A percentile compares a stretch with the other conserved stretches of the same genome.
phyloP scores from a whole-genome alignment of 2,329 filamentous ascomycete genomes.

The Talaromyces sp. region DNA sequence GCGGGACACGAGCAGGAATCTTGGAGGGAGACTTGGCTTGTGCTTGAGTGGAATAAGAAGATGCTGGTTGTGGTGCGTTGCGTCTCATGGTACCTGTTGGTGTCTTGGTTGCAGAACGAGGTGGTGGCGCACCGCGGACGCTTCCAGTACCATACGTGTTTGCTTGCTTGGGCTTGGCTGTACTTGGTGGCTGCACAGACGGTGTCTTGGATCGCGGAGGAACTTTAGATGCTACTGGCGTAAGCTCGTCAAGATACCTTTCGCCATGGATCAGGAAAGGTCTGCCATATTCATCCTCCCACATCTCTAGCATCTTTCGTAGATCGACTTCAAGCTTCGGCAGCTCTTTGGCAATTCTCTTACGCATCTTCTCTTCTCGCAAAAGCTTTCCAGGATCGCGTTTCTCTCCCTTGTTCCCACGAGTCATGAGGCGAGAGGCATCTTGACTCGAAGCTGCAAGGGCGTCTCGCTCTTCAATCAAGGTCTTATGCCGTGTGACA shows the following conservation, averaged over 20 bases:
- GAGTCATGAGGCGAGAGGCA: slow-evolving; percentile 84
- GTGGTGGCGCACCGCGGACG: slow-evolving; percentile 37
- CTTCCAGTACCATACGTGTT: slow-evolving; percentile 29
- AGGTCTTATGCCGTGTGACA: slow-evolving; percentile 74
- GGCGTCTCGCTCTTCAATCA: slow-evolving; percentile 82
- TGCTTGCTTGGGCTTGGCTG: slow-evolving; percentile 23
- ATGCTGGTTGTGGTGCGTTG: slow-evolving; percentile 25
- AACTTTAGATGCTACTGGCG: slow-evolving; percentile 61
- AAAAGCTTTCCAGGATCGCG: slow-evolving; percentile 91
- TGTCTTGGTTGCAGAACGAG: slow-evolving; percentile 44
- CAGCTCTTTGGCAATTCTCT: slow-evolving; percentile 91
- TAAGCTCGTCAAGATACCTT: slow-evolving; percentile 79
- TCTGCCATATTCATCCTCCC: slow-evolving; percentile 90
- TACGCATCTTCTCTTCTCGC: slow-evolving; percentile 96
- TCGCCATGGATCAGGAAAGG: slow-evolving; percentile 92
- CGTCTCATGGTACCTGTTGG: slow-evolving; percentile 41
- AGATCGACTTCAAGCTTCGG: slow-evolving; percentile 87
- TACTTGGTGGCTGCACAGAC: slow-evolving; percentile 29
- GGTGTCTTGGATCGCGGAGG: slow-evolving; percentile 50
- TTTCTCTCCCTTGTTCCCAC: slow-evolving; percentile 87
- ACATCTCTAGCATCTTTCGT: slow-evolving; percentile 71
- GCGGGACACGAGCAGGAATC: slow-evolving; percentile 44
- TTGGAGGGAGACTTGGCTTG: slow-evolving; percentile 42
- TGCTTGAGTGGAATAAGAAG: slow-evolving; percentile 1
- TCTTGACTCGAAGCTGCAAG: slow-evolving; percentile 89